A percentile compares a stretch with the other conserved stretches of the same genome.
Conservation (phyloP, 2,329 filamentous ascomycete species). For the Pezicula rhizophila region DNA sequence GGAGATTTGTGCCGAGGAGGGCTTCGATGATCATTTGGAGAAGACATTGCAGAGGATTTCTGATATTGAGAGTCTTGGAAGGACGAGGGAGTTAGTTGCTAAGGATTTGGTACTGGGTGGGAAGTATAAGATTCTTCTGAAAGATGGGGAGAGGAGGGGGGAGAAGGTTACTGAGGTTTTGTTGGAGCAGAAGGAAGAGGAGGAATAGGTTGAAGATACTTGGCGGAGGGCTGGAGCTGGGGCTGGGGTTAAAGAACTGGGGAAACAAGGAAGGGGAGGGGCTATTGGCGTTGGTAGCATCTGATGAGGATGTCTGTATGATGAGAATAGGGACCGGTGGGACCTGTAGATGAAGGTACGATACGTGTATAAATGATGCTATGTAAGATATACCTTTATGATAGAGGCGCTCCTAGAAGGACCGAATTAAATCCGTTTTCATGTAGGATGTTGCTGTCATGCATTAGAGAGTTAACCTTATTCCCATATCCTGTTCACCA, state of each 20-base stretch:
- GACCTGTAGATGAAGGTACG: too few species aligned
- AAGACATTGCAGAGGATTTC: conserved; percentile 77
- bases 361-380: too few species aligned
- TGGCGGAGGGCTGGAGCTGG: not conserved
- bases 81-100: conserved; percentile 90
- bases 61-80: conserved; percentile 88
- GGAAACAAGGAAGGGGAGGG: not conserved
- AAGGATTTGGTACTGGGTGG: conserved; percentile 88
- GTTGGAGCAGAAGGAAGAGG: conserved; percentile 16
- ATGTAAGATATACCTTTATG: too few species aligned
- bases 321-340: too few species aligned
- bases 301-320: too few species aligned
- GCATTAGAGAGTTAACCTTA: too few species aligned
- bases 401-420: too few species aligned
- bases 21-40: conserved; percentile 78
- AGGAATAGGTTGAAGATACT: conserved; percentile 9
- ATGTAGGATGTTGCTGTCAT: too few species aligned
- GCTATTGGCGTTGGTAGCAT: too few species aligned
- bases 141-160: conserved; percentile 17
- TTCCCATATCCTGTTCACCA: too few species aligned
- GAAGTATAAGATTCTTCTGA: conserved; percentile 59
- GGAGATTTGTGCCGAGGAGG: conserved; percentile 69
- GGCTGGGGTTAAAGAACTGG: not conserved
- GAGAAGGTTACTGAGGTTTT: conserved; percentile 21
- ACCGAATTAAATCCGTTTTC: too few species aligned